phyloP scores from a whole-genome alignment of 192 early-diverging fungal species.

The Entomortierella beljakovae region DNA sequence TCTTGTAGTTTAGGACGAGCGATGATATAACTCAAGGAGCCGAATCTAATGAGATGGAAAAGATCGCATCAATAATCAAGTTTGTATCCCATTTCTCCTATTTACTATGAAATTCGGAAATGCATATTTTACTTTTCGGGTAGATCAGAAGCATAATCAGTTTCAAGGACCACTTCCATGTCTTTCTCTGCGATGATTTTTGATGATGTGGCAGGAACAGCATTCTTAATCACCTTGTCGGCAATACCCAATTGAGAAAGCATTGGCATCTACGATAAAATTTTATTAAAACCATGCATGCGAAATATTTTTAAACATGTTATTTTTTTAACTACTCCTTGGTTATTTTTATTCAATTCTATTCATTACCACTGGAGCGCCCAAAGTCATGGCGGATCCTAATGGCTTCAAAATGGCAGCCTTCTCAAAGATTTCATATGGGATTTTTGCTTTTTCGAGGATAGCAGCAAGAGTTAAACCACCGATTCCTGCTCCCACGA shows the following conservation, averaged over 20 bases:
- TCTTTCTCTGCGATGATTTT: background rate
- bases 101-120: background rate
- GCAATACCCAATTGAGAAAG: background rate
- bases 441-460: conserved; percentile 3
- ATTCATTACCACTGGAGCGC: background rate
- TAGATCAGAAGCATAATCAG: background rate
- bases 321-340: too few species aligned
- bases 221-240: background rate
- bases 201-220: background rate
- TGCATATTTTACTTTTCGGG: too few species aligned
- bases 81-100: too few species aligned
- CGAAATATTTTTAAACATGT: too few species aligned
- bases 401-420: background rate
- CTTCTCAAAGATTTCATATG: conserved; percentile 8
- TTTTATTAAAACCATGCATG: too few species aligned
- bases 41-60: background rate
- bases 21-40: background rate
- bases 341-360: too few species aligned
- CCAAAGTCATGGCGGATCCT: background rate
- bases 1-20: conserved; percentile 5
- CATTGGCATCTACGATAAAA: too few species aligned
- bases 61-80: too few species aligned
- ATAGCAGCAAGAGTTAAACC: background rate
- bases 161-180: background rate
- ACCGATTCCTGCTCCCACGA: conserved; percentile 8